phyloP scores from a whole-genome alignment of 176 grass and related monocot genomes.

The Secale cereale region DNA sequence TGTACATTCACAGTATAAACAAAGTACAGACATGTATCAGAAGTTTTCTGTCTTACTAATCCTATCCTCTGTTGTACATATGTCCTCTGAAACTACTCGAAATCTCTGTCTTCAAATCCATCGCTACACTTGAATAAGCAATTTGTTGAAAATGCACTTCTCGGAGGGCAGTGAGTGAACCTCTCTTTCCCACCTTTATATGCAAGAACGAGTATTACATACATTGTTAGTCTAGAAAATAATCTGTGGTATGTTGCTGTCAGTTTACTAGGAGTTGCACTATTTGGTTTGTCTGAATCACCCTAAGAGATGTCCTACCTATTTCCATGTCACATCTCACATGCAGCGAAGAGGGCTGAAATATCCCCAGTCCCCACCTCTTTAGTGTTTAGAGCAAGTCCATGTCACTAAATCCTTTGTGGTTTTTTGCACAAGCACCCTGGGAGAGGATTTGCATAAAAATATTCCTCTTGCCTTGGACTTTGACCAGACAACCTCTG shows the following conservation, averaged over 20 bases:
- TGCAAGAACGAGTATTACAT: constrained; percentile 11
- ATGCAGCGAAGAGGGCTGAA: constrained; percentile 11
- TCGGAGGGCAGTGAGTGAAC: constrained; percentile 8
- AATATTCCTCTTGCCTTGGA: constrained; percentile 79
- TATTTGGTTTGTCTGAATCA: constrained; percentile 7
- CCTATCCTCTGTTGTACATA: neutral
- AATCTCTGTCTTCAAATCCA: neutral
- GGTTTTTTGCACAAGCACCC: constrained; percentile 81
- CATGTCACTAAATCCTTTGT: constrained; percentile 29
- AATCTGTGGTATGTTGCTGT: constrained; percentile 20
- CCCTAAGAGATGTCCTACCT: neutral
- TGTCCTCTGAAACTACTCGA: neutral
- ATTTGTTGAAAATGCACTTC: neutral
- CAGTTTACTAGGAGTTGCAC: constrained; percentile 5
- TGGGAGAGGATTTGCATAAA: constrained; percentile 96
- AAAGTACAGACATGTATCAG: neutral
- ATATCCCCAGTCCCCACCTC: constrained; percentile 26
- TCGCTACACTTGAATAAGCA: constrained; percentile 9
- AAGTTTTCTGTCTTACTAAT: neutral
- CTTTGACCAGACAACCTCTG: constrained; percentile 57
- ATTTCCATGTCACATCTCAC: constrained; percentile 18
- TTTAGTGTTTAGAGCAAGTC: constrained; percentile 17
- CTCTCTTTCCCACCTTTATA: neutral
- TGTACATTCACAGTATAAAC: neutral
- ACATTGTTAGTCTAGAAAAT: constrained; percentile 29